Conservation (phyloP, 805 yeast species). For the Wickerhamomyces sydowiorum region DNA sequence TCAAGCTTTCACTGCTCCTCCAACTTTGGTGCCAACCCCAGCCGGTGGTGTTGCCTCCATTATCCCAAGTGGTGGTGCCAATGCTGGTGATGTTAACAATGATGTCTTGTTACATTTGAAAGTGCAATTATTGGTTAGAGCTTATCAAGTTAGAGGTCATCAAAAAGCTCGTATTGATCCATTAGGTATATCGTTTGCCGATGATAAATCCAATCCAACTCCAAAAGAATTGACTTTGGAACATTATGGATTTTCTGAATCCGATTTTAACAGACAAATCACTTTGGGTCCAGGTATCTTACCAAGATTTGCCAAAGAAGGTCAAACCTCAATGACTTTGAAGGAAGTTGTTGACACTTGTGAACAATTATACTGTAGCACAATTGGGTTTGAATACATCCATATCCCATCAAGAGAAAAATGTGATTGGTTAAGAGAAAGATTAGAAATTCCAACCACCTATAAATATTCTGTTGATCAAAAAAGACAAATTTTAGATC, state of each 20-base stretch:
- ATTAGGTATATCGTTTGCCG: constrained; percentile 83
- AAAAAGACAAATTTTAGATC: constrained; percentile 93
- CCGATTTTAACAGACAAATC: constrained; percentile 77
- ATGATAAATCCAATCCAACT: constrained; percentile 39
- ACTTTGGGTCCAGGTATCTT: constrained; percentile 96
- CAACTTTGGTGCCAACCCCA: constrained; percentile 78
- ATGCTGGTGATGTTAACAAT: constrained; percentile 35
- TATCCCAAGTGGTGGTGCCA: constrained; percentile 38
- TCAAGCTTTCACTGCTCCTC: constrained; percentile 85
- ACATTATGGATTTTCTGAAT: constrained; percentile 85
- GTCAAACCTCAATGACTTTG: constrained; percentile 57
- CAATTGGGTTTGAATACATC: constrained; percentile 91
- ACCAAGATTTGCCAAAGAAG: constrained; percentile 76
- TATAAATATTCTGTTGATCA: constrained; percentile 79
- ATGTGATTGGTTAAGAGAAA: constrained; percentile 98
- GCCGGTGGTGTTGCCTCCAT: constrained; percentile 69
- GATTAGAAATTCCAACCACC: constrained; percentile 89
- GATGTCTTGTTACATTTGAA: constrained; percentile 82
- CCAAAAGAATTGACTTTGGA: constrained; percentile 91
- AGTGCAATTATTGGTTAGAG: constrained; percentile 94
- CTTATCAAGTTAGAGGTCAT: constrained; percentile 98
- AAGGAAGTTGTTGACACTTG: constrained; percentile 73
- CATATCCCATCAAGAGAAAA: constrained; percentile 93
- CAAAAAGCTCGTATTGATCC: constrained; percentile 95
- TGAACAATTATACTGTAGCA: constrained; percentile 80